A percentile compares a stretch with the other conserved stretches of the same genome.
Conservation (phyloP, 768 basidiomycete genomes). For the Boletellus sp. region DNA sequence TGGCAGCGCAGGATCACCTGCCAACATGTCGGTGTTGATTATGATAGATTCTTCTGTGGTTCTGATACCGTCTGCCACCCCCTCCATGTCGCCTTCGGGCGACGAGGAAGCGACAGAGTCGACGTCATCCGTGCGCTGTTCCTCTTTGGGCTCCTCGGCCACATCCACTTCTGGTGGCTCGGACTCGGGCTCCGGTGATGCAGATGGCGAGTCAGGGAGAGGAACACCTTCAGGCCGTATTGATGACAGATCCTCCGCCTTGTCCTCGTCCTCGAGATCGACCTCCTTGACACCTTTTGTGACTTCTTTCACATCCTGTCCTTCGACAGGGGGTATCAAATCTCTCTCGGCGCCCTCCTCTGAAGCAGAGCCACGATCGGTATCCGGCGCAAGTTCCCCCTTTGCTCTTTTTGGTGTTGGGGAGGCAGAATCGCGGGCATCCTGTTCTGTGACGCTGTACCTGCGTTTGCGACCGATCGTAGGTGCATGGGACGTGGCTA, state of each 20-base stretch:
- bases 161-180: conserved; percentile 7
- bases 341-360: conserved; percentile 12
- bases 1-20: conserved; percentile 5
- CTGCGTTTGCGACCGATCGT: conserved; percentile 65
- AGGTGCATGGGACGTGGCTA: conserved; percentile 75
- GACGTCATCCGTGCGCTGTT: conserved; percentile 12
- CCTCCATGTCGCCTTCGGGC: conserved; percentile 2
- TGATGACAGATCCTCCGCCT: conserved; percentile 10
- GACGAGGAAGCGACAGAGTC: conserved; percentile 27
- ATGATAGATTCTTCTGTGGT: conserved; percentile 3
- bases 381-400: conserved; percentile 22
- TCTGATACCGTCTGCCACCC: neutral
- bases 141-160: conserved; percentile 7
- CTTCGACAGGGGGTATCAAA: conserved; percentile 25
- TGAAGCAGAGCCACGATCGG: conserved; percentile 22
- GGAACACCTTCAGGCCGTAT: conserved; percentile 33
- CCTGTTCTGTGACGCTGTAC: conserved; percentile 44
- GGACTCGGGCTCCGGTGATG: conserved; percentile 16
- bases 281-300: conserved; percentile 68
- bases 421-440: conserved; percentile 32
- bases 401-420: conserved; percentile 35
- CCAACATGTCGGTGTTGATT: neutral
- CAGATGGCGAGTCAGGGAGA: conserved; percentile 37
- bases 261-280: conserved; percentile 46
- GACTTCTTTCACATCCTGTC: conserved; percentile 63